A percentile compares a stretch with the other conserved stretches of the same genome.
Evolutionary conservation across 352 stramenopile genomes (phyloP).

Genomic region (Globisporangium splendens): DNA sequence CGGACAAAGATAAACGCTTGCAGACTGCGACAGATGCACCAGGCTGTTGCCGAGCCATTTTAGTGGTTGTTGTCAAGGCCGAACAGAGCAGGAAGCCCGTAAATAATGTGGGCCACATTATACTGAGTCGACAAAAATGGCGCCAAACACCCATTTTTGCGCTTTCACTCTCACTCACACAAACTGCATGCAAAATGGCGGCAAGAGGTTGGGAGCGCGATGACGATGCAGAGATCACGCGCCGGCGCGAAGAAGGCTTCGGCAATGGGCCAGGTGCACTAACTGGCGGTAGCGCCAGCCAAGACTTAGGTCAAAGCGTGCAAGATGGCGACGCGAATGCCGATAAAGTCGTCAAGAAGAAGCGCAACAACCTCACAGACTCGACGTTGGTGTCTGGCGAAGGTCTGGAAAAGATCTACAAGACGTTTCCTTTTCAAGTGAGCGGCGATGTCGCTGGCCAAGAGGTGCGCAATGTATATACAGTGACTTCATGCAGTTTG

Average conservation of each 20-base stretch:
- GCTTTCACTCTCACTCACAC: neutral
- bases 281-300: constrained; percentile 2
- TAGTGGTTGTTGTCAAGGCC: too few species aligned
- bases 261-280: constrained; percentile 1
- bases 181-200: constrained; percentile 26
- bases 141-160: neutral
- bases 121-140: neutral
- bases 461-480: constrained; percentile 26
- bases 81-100: too few species aligned
- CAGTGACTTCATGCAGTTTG: too few species aligned
- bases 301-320: constrained; percentile 5
- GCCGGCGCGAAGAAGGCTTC: constrained; percentile 14
- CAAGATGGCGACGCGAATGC: neutral
- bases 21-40: too few species aligned
- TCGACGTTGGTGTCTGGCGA: constrained; percentile 57
- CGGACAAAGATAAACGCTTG: too few species aligned
- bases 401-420: constrained; percentile 67
- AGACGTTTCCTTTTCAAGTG: constrained; percentile 70
- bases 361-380: constrained; percentile 61
- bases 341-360: constrained; percentile 28
- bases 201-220: constrained; percentile 54
- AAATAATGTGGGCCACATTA: constrained; percentile 7
- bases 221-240: constrained; percentile 31
- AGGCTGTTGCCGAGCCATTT: too few species aligned
- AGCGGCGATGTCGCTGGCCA: constrained; percentile 45